A percentile compares a stretch with the other conserved stretches of the same genome.
Conservation (phyloP, 1,284 basidiomycete genomes). For the Sporisorium reilianum region DNA sequence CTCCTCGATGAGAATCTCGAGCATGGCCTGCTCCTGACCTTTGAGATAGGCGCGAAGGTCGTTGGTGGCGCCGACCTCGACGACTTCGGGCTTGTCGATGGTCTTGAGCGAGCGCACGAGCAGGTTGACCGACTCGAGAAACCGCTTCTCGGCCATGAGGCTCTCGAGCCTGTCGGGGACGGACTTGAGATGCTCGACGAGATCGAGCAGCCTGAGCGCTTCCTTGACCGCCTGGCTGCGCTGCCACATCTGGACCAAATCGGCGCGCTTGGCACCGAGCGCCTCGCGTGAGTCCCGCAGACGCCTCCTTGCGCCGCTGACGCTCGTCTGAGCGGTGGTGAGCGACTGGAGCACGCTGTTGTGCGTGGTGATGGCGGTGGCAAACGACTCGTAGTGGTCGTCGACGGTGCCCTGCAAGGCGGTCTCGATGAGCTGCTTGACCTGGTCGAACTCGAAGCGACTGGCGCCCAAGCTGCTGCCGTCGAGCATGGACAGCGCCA, state of each 20-base stretch:
- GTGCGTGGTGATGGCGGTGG: slow-evolving; percentile 68
- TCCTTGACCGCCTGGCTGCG: slow-evolving; percentile 66
- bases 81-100: slow-evolving; percentile 90
- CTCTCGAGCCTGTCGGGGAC: slow-evolving; percentile 93
- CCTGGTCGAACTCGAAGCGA: slow-evolving; percentile 56
- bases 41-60: slow-evolving; percentile 88
- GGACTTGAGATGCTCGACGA: slow-evolving; percentile 78
- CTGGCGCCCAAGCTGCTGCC: slow-evolving; percentile 60
- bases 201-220: slow-evolving; percentile 59
- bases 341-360: slow-evolving; percentile 61
- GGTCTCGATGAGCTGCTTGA: slow-evolving; percentile 60
- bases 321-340: slow-evolving; percentile 56
- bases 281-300: slow-evolving; percentile 65
- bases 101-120: slow-evolving; percentile 89
- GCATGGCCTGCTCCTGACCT: slow-evolving; percentile 78
- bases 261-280: slow-evolving; percentile 63
- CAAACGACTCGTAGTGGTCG: slow-evolving; percentile 68
- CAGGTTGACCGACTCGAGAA: slow-evolving; percentile 88
- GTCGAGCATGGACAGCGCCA: slow-evolving; percentile 65
- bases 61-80: slow-evolving; percentile 90
- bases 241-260: slow-evolving; percentile 69
- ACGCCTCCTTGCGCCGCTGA: slow-evolving; percentile 53
- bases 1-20: slow-evolving; percentile 90
- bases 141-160: slow-evolving; percentile 93
- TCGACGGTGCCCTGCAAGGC: slow-evolving; percentile 67